Conservation (phyloP, 164 flowering plant genomes). For the Amborella trichopoda region DNA sequence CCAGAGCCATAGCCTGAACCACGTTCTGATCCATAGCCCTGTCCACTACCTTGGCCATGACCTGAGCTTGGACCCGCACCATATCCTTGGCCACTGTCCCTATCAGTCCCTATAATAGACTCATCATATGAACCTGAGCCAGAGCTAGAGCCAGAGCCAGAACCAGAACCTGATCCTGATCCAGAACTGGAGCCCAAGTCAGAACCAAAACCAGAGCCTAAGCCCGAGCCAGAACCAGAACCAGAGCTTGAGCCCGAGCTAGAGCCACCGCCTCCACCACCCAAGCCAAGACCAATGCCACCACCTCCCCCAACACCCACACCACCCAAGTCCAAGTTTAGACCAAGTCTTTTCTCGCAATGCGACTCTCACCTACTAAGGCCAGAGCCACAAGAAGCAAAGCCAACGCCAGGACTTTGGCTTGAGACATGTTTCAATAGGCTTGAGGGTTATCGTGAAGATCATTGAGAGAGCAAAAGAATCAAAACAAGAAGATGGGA, state of each 20-base stretch:
- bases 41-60: background rate
- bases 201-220: background rate
- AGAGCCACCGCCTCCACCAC: background rate
- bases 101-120: background rate
- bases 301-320: background rate
- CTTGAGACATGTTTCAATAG: no score
- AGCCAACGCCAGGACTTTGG: no score
- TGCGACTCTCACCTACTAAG: background rate
- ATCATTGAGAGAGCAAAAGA: no score
- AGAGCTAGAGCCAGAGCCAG: background rate
- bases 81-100: background rate
- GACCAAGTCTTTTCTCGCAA: background rate
- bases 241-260: background rate
- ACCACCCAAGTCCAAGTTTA: background rate
- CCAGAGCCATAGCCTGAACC: conserved; percentile 1
- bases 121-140: background rate
- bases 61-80: background rate
- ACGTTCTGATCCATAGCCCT: background rate
- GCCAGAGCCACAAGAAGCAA: no score
- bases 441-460: no score
- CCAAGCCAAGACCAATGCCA: background rate
- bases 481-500: no score
- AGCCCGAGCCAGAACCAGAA: background rate
- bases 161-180: background rate
- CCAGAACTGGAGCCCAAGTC: background rate